A percentile compares a stretch with the other conserved stretches of the same genome.
These are phyloP conservation scores for Pythium sukuiense DNA, from an alignment of 352 stramenopile species.

Conservation along the genomic window DNA sequence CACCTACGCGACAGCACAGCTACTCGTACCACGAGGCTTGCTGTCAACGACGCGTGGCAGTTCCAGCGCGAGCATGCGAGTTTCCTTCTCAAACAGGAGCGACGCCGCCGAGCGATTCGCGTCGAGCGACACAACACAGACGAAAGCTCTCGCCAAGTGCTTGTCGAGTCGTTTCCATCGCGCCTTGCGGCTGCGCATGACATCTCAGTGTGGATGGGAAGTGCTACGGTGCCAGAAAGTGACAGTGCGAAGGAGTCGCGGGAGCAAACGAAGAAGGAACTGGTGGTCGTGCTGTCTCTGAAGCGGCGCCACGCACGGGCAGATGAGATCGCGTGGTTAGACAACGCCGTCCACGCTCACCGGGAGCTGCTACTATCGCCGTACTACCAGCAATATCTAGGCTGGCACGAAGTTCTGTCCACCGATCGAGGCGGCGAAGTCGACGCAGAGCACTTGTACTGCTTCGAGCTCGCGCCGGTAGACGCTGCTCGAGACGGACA, in stretches of 20 bases:
- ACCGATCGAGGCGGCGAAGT: not conserved
- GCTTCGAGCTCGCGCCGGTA: slow-evolving; percentile 29
- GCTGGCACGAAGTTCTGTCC: slow-evolving; percentile 2
- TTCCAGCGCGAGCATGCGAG: slow-evolving; percentile 20
- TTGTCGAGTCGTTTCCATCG: slow-evolving; percentile 15
- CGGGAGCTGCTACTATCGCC: slow-evolving; percentile 26
- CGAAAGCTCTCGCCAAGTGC: not conserved
- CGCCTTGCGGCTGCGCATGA: slow-evolving; percentile 1
- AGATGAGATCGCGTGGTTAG: slow-evolving; percentile 10
- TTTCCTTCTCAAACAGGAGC: slow-evolving; percentile 17
- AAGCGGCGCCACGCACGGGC: not conserved
- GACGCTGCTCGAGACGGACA: not conserved
- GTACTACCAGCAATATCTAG: slow-evolving; percentile 27
- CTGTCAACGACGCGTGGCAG: slow-evolving; percentile 10
- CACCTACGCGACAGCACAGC: too few relatives aligned
- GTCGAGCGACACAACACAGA: slow-evolving; percentile 17
- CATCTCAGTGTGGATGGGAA: slow-evolving; percentile 12
- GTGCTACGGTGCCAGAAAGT: not conserved
- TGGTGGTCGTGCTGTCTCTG: slow-evolving; percentile 18
- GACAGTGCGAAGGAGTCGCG: not conserved
- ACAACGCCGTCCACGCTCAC: slow-evolving; percentile 10
- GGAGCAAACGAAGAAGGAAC: slow-evolving; percentile 1
- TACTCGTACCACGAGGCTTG: not conserved
- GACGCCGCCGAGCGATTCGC: slow-evolving; percentile 9
- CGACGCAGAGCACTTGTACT: slow-evolving; percentile 19